Evolutionary conservation across 257 asterid genomes (phyloP), one percentile per base, ranked within the genome.

Genomic region (Eustoma russellianum): DNA sequence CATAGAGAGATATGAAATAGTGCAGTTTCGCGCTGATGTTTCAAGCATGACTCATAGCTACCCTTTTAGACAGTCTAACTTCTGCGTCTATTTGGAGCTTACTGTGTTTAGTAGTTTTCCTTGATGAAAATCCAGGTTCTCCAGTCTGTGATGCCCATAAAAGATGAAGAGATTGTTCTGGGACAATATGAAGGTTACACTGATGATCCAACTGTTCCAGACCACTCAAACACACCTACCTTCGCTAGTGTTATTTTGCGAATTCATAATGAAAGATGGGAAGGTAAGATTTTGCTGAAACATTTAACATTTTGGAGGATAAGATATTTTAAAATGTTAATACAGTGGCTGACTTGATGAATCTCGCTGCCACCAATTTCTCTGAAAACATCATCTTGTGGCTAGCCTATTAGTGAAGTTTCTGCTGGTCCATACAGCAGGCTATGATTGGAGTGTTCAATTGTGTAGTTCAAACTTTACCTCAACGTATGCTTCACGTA

Each of bases 171-270:
- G 76, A 94, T 88, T 62, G 95, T 92, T 66, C 78, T 92, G 54
- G 99, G 99, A 61, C 97, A 92, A 67, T 92, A 92, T 59, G 88
- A 88, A 50, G 99, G 99, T 62, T 83, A 92, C 64, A 83, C 64
- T 63, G 97, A 85, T 61, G 99, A 81, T 62, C 82, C 85, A 15
- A 83, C 97, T 0, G 99, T 92, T 72, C 97, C 99, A 48, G 70
- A 82, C 63, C 66, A 79, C 64, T 88, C 97, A 40, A 85, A 85
- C 58, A 88, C 97, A 61, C 97, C 97, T 61, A 88, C 97, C 65
- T 82, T 88, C 60, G 95, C 97, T 48, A 71, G 94, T 45, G 55
- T 76, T 58, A 48, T 88, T 65, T 68, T 88, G 56, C 87, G 78
- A 46, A 65, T 88, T 52, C 91, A 88, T 77, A 88, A 80, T 51